A percentile compares a stretch with the other conserved stretches of the same genome.
phyloP scores from a whole-genome alignment of 345 rosid genomes.

The Salix arbutifolia region DNA sequence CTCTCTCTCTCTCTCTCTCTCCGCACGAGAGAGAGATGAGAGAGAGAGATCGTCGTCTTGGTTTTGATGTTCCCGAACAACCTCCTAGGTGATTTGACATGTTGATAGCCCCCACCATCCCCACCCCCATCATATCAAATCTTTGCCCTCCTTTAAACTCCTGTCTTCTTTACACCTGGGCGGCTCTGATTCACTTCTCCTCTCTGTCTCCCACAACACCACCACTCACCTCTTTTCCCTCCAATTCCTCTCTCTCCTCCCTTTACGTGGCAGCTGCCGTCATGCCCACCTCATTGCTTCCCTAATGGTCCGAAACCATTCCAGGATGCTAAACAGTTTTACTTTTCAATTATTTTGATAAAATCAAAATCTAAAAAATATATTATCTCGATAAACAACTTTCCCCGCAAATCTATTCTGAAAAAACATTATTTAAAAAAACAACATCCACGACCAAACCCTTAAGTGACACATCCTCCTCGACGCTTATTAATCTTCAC shows the following conservation, averaged over 20 bases:
- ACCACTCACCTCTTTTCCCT: slow-evolving; percentile 12
- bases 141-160: neutral
- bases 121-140: slow-evolving; percentile 22
- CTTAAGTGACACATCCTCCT: neutral
- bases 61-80: slow-evolving; percentile 13
- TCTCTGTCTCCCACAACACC: slow-evolving; percentile 19
- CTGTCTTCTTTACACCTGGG: slow-evolving; percentile 13
- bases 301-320: neutral
- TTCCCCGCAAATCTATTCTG: no score
- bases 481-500: no score
- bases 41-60: no score
- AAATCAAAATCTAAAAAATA: no score
- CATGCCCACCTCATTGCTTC: slow-evolving; percentile 6
- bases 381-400: no score
- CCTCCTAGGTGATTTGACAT: slow-evolving; percentile 22
- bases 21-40: neutral
- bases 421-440: no score
- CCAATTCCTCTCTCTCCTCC: neutral
- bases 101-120: neutral
- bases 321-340: no score
- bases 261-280: slow-evolving; percentile 14
- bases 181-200: slow-evolving; percentile 18
- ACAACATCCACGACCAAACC: neutral
- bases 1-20: no score
- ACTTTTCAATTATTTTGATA: no score